These are phyloP conservation scores for Pleurotus cornucopiae DNA, from an alignment of 768 basidiomycete genomes.

Conservation along the genomic window DNA sequence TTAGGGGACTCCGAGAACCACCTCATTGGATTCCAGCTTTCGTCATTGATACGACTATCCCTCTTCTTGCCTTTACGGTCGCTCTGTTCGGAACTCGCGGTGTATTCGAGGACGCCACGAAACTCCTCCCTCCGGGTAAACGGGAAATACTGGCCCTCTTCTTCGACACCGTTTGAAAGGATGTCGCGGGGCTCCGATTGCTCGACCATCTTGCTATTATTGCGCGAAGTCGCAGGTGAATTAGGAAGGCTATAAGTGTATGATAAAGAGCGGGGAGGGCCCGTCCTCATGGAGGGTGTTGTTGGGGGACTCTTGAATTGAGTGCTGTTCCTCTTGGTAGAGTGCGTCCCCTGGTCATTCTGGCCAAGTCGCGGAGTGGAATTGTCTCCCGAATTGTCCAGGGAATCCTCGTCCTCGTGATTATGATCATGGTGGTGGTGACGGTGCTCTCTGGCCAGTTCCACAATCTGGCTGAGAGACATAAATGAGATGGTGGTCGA, in stretches of 20 bases:
- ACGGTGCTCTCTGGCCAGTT: not conserved
- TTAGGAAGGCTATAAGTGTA: conserved; percentile 53
- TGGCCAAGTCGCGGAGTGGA: not conserved
- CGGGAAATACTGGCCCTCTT: conserved; percentile 29
- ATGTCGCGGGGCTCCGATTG: conserved; percentile 21
- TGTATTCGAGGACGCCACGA: conserved; percentile 57
- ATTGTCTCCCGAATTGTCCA: not conserved
- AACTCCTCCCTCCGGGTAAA: conserved; percentile 37
- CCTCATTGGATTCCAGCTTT: conserved; percentile 49
- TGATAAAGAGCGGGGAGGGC: conserved; percentile 70
- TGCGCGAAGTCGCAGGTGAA: conserved; percentile 28
- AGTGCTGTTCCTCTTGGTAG: conserved; percentile 15
- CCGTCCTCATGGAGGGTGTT: conserved; percentile 65
- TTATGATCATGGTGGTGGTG: not conserved
- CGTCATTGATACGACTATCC: conserved; percentile 43
- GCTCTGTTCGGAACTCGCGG: conserved; percentile 29
- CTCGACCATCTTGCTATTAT: conserved; percentile 17
- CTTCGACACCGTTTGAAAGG: conserved; percentile 29
- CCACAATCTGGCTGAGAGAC: not conserved
- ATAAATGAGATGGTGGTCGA: not conserved
- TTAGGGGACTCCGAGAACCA: conserved; percentile 52
- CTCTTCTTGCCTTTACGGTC: conserved; percentile 56
- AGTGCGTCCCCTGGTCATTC: conserved; percentile 9
- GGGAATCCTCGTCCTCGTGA: not conserved
- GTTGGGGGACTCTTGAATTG: conserved; percentile 27